Percentiles rank a stretch among this genome's conserved stretches.
These are phyloP conservation scores for Candida manassasensis DNA, from an alignment of 805 yeast species.

Conservation along the genomic window DNA sequence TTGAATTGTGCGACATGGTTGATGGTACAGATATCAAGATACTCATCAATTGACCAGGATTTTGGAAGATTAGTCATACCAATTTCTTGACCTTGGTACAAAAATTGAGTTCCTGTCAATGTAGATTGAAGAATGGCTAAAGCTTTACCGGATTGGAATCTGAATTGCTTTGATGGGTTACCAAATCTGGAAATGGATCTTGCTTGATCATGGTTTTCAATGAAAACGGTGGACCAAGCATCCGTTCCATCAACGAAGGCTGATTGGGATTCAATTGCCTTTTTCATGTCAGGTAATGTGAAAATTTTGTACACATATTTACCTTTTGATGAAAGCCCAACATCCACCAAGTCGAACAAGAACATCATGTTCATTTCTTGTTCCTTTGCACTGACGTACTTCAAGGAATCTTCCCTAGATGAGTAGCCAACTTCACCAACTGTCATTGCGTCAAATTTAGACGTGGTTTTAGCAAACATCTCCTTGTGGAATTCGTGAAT, in stretches of 20 bases:
- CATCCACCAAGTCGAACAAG: slow-evolving; percentile 27
- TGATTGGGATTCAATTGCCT: slow-evolving; percentile 30
- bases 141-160: slow-evolving; percentile 43
- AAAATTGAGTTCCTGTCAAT: slow-evolving; percentile 50
- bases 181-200: slow-evolving; percentile 51
- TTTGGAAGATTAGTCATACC: slow-evolving; percentile 49
- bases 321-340: slow-evolving; percentile 34
- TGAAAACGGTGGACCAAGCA: slow-evolving; percentile 54
- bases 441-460: slow-evolving; percentile 48
- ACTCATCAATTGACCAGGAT: slow-evolving; percentile 45
- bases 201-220: slow-evolving; percentile 59
- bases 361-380: slow-evolving; percentile 36
- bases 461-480: slow-evolving; percentile 39
- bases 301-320: slow-evolving; percentile 31
- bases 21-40: slow-evolving; percentile 45
- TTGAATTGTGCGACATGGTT: slow-evolving; percentile 35
- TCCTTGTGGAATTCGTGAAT: slow-evolving; percentile 57
- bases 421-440: slow-evolving; percentile 53
- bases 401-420: slow-evolving; percentile 36
- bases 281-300: slow-evolving; percentile 37
- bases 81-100: slow-evolving; percentile 61
- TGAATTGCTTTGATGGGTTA: slow-evolving; percentile 26
- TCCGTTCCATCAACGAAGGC: slow-evolving; percentile 44
- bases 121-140: slow-evolving; percentile 43
- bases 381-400: slow-evolving; percentile 38